phyloP scores from a whole-genome alignment of 2,329 filamentous ascomycete species.

The Epichloe festucae region DNA sequence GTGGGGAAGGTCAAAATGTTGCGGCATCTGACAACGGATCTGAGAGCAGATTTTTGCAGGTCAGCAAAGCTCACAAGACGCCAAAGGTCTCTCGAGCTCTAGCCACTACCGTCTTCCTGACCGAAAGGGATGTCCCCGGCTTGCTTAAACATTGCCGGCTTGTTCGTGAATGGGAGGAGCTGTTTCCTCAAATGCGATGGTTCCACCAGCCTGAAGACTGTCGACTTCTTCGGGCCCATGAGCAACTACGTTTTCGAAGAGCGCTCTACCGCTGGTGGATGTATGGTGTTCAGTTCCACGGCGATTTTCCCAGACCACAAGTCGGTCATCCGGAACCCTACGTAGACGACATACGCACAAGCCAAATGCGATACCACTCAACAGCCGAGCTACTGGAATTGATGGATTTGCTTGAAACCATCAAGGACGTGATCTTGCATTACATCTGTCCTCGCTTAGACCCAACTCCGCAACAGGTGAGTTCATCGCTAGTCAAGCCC shows the following conservation, averaged over 20 bases:
- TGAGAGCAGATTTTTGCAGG: slow-evolving; percentile 10
- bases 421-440: slow-evolving; percentile 30
- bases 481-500: slow-evolving; percentile 6
- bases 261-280: slow-evolving; percentile 43
- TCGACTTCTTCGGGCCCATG: slow-evolving; percentile 28
- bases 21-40: not conserved
- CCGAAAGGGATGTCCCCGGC: slow-evolving; percentile 19
- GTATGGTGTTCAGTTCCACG: slow-evolving; percentile 39
- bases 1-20: not conserved
- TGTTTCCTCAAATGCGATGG: slow-evolving; percentile 33
- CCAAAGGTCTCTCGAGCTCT: not conserved
- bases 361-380: slow-evolving; percentile 30
- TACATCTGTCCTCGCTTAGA: slow-evolving; percentile 34
- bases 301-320: slow-evolving; percentile 25
- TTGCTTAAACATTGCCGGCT: slow-evolving; percentile 23
- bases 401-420: slow-evolving; percentile 30
- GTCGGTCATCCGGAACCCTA: slow-evolving; percentile 25
- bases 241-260: slow-evolving; percentile 33
- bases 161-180: slow-evolving; percentile 25
- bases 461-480: slow-evolving; percentile 22
- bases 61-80: slow-evolving; percentile 6
- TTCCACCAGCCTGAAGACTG: slow-evolving; percentile 31
- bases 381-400: slow-evolving; percentile 32
- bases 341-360: slow-evolving; percentile 27
- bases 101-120: slow-evolving; percentile 16